A percentile compares a stretch with the other conserved stretches of the same genome.
These are phyloP conservation scores for Henningerozyma blattae DNA, from an alignment of 805 yeast genomes.

Conservation along the genomic window DNA sequence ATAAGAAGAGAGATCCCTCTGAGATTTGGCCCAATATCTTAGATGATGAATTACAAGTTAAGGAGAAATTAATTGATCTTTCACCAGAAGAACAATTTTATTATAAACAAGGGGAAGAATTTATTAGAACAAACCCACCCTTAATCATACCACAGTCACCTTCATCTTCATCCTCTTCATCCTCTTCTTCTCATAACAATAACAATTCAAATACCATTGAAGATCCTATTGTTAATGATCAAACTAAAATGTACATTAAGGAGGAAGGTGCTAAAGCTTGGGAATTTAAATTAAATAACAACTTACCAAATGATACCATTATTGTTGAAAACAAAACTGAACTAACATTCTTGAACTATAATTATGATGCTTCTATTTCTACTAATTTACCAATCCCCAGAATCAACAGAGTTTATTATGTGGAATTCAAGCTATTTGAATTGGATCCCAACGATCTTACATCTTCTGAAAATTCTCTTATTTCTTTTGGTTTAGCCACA, in stretches of 20 bases:
- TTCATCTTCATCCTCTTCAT: background rate
- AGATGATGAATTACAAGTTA: constrained; percentile 50
- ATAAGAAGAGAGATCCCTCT: constrained; percentile 5
- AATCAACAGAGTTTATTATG: constrained; percentile 75
- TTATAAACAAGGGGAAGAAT: constrained; percentile 30
- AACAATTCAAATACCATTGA: constrained; percentile 6
- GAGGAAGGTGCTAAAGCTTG: constrained; percentile 86
- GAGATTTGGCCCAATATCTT: constrained; percentile 39
- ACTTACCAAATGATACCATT: constrained; percentile 43
- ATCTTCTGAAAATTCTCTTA: constrained; percentile 9
- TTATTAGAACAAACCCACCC: constrained; percentile 30
- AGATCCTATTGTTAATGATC: constrained; percentile 25
- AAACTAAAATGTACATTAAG: constrained; percentile 42
- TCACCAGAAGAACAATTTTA: constrained; percentile 31
- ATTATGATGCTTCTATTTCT: constrained; percentile 54
- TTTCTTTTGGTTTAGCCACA: constrained; percentile 73
- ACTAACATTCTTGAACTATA: constrained; percentile 41
- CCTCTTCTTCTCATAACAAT: constrained; percentile 1
- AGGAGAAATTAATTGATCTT: constrained; percentile 51
- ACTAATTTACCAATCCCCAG: constrained; percentile 80
- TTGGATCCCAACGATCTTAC: constrained; percentile 24
- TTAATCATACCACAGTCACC: constrained; percentile 25
- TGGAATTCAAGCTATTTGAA: constrained; percentile 76
- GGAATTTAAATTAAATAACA: constrained; percentile 58
- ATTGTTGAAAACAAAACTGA: constrained; percentile 56